These are phyloP conservation scores for Sphaceloma murrayae DNA, from an alignment of 2,329 filamentous ascomycete species.

Conservation along the genomic window DNA sequence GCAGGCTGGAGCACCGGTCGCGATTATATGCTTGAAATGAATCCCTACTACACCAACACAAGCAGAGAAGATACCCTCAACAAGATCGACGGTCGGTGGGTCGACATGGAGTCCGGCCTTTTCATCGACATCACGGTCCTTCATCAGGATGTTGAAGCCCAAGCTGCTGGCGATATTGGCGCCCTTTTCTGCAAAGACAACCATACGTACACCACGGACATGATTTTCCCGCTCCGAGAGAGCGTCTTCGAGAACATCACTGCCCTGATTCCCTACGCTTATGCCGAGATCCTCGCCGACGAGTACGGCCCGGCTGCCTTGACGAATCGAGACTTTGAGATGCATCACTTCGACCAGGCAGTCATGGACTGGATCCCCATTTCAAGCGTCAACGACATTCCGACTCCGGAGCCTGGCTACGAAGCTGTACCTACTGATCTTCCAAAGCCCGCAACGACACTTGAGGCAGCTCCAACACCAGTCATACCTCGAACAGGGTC, in stretches of 20 bases:
- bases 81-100: constrained; percentile 52
- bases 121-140: constrained; percentile 55
- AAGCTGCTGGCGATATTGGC: constrained; percentile 32
- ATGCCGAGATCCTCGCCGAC: constrained; percentile 43
- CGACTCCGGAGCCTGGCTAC: constrained; percentile 8
- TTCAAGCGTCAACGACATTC: not conserved
- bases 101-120: constrained; percentile 48
- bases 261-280: constrained; percentile 48
- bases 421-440: not conserved
- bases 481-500: not conserved
- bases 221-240: constrained; percentile 49
- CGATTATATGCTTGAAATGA: constrained; percentile 50
- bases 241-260: constrained; percentile 45
- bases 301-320: constrained; percentile 47
- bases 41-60: constrained; percentile 44
- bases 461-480: not conserved
- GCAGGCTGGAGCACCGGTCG: constrained; percentile 23
- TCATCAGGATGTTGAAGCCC: constrained; percentile 36
- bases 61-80: constrained; percentile 42
- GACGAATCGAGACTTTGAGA: constrained; percentile 37
- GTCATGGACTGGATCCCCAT: constrained; percentile 27
- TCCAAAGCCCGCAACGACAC: not conserved
- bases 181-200: constrained; percentile 49
- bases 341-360: constrained; percentile 34
- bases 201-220: constrained; percentile 44